These are phyloP conservation scores for Climacium dendroides DNA, from an alignment of 225 moss, liverwort and hornwort genomes.

Conservation along the genomic window DNA sequence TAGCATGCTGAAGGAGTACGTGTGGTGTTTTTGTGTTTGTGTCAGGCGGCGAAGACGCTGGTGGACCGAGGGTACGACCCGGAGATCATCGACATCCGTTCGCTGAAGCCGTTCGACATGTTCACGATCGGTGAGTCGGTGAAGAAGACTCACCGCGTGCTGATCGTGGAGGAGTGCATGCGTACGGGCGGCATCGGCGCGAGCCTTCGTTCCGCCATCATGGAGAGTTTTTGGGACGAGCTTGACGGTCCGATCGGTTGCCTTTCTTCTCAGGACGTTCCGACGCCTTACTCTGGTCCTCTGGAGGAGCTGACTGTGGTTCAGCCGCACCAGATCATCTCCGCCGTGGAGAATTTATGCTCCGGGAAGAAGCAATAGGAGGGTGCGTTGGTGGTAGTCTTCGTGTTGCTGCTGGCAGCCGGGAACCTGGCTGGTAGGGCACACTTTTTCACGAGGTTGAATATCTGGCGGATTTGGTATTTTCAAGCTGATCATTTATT, in stretches of 20 bases:
- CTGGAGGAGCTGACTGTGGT: constrained; percentile 91
- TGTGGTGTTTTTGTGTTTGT: background rate
- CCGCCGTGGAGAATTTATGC: constrained; percentile 65
- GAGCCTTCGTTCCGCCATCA: constrained; percentile 85
- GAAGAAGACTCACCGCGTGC: constrained; percentile 87
- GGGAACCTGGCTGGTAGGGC: too few species aligned
- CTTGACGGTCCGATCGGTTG: constrained; percentile 93
- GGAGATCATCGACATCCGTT: constrained; percentile 95
- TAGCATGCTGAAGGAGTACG: background rate
- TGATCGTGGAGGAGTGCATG: constrained; percentile 99
- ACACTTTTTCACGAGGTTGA: background rate
- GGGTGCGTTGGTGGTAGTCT: background rate
- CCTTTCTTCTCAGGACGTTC: constrained; percentile 95
- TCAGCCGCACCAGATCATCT: constrained; percentile 83
- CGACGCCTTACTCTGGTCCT: constrained; percentile 89
- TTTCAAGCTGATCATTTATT: background rate
- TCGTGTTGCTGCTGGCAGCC: background rate
- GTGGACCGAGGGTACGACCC: constrained; percentile 95
- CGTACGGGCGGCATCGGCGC: constrained; percentile 95
- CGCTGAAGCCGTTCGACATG: constrained; percentile 93
- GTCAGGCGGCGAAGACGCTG: constrained; percentile 82
- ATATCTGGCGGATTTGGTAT: too few species aligned
- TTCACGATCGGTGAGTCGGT: constrained; percentile 87
- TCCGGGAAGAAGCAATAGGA: constrained; percentile 2
- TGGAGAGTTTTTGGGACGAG: constrained; percentile 95